phyloP scores from a whole-genome alignment of 2,329 filamentous ascomycete species.

The Colletotrichum camelliae region DNA sequence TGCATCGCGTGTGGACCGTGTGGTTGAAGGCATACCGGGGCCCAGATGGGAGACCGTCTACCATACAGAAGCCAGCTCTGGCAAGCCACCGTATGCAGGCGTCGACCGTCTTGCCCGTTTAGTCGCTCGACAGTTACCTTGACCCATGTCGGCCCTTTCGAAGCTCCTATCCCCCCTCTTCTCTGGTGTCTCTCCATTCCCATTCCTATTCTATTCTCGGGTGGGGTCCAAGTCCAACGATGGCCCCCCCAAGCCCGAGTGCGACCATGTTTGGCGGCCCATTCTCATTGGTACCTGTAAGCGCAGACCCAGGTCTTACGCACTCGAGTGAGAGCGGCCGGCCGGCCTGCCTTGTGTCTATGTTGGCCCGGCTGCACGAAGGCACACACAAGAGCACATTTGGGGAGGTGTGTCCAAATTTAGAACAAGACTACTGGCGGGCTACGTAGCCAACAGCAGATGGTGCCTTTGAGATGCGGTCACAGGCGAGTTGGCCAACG shows the following conservation, averaged over 20 bases:
- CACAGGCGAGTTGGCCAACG: constrained; percentile 5
- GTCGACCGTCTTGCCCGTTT: constrained; percentile 35
- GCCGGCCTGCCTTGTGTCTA: constrained; percentile 17
- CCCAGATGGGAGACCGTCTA: neutral
- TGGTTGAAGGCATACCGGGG: constrained; percentile 22
- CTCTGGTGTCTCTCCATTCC: constrained; percentile 6
- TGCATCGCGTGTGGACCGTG: constrained; percentile 25
- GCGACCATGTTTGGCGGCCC: constrained; percentile 26
- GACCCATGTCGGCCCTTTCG: constrained; percentile 30
- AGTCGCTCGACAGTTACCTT: constrained; percentile 33
- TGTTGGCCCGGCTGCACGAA: constrained; percentile 4
- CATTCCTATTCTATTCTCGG: constrained; percentile 23
- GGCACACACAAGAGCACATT: neutral
- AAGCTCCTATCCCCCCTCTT: constrained; percentile 2
- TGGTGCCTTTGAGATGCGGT: constrained; percentile 19
- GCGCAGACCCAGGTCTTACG: constrained; percentile 39
- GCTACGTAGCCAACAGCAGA: constrained; percentile 16
- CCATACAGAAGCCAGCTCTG: constrained; percentile 15
- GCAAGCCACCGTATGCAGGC: constrained; percentile 26
- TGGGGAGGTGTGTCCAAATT: constrained; percentile 17
- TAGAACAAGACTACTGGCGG: constrained; percentile 22
- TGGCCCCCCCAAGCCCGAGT: constrained; percentile 24
- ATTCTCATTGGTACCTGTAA: constrained; percentile 52
- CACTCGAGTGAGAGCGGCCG: constrained; percentile 16
- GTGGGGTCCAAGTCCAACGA: constrained; percentile 11